phyloP scores from a whole-genome alignment of 1,284 basidiomycete genomes.

The Ustilago curta region DNA sequence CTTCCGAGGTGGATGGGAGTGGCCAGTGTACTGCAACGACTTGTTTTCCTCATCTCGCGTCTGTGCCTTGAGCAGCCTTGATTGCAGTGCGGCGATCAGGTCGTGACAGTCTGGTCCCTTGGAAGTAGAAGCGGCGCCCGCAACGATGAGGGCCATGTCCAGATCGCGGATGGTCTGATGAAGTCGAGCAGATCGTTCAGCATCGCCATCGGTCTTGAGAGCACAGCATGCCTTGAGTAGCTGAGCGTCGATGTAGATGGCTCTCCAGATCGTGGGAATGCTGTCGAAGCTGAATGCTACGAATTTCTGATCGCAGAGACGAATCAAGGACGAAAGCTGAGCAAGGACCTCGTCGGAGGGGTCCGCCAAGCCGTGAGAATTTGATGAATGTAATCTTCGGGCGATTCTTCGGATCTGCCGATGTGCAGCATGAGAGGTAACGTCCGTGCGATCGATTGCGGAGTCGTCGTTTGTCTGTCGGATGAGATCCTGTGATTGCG shows the following conservation, averaged over 20 bases:
- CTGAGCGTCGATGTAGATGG: conserved; percentile 71
- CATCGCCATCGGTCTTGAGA: not conserved
- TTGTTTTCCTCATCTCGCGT: not conserved
- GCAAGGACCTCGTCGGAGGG: not conserved
- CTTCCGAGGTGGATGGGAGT: conserved; percentile 3
- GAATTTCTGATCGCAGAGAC: conserved; percentile 71
- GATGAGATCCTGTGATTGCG: not conserved
- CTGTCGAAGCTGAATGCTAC: conserved; percentile 69
- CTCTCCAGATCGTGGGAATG: conserved; percentile 70
- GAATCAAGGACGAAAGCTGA: conserved; percentile 60
- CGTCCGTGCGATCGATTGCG: not conserved
- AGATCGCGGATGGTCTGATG: conserved; percentile 73
- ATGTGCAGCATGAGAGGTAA: conserved; percentile 4
- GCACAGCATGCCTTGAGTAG: conserved; percentile 33
- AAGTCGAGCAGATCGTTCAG: not conserved
- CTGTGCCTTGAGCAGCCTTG: not conserved
- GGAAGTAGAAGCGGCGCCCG: conserved; percentile 73
- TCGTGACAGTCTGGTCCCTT: conserved; percentile 33
- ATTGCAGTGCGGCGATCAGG: conserved; percentile 70
- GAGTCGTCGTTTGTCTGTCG: too few relatives aligned
- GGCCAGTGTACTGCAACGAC: not conserved
- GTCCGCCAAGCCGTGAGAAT: not conserved
- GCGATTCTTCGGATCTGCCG: conserved; percentile 5
- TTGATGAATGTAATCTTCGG: not conserved
- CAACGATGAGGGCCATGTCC: conserved; percentile 84